Conservation (phyloP, 1,139 yeast genomes). For the Geotrichum macrosporum region DNA sequence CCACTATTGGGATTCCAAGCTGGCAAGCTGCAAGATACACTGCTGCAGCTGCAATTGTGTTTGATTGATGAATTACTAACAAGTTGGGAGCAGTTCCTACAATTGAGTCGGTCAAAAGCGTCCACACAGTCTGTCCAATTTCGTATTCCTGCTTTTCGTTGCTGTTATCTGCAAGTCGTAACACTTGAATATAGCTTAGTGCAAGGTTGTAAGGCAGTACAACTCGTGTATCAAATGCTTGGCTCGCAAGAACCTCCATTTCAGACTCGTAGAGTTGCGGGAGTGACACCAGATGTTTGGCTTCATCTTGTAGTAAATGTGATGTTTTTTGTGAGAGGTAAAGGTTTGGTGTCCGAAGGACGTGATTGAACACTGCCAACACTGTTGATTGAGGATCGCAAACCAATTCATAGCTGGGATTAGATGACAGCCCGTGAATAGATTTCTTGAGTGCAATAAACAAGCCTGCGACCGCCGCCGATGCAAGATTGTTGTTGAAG, state of each 20-base stretch:
- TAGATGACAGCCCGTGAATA: background rate
- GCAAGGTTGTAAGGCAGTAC: constrained; percentile 30
- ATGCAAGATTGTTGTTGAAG: background rate
- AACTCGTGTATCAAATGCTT: constrained; percentile 28
- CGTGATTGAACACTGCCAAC: constrained; percentile 2
- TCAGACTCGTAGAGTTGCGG: constrained; percentile 18
- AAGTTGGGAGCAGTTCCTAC: constrained; percentile 23
- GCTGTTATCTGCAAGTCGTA: constrained; percentile 19
- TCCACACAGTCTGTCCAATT: constrained; percentile 27
- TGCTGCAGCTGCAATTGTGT: constrained; percentile 31
- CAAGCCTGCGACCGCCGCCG: constrained; percentile 20
- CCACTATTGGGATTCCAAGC: constrained; percentile 17
- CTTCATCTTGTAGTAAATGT: background rate
- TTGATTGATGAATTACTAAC: constrained; percentile 30
- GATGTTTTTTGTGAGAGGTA: background rate
- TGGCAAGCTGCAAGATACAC: constrained; percentile 28
- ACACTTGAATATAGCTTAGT: constrained; percentile 27
- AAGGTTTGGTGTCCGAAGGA: background rate
- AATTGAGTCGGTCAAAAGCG: constrained; percentile 28
- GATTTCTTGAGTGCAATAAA: constrained; percentile 20
- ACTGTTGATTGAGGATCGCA: constrained; percentile 9
- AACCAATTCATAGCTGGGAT: constrained; percentile 11
- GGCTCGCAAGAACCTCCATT: constrained; percentile 23
- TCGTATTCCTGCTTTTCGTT: constrained; percentile 3
- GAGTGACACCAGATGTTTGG: constrained; percentile 7